phyloP scores from a whole-genome alignment of 129 eudicot species.

The Solidago caesia region DNA sequence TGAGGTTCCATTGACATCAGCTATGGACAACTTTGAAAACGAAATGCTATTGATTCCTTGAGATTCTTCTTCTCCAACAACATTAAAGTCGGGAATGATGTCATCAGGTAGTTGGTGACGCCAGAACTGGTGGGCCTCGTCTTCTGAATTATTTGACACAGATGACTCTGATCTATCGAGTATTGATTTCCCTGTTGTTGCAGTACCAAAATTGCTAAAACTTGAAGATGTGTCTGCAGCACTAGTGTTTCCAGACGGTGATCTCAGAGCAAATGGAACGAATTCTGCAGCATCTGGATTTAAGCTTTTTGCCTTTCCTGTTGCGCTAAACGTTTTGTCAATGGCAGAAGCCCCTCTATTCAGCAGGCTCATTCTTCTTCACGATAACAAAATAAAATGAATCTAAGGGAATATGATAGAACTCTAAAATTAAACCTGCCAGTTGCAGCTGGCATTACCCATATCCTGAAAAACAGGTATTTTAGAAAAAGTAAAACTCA shows the following conservation, averaged over 20 bases:
- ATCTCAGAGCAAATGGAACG: slow-evolving; percentile 72
- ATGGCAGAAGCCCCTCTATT: slow-evolving; percentile 55
- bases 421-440: slow-evolving; percentile 14
- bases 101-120: slow-evolving; percentile 93
- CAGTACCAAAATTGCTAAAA: slow-evolving; percentile 32
- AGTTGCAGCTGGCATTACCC: slow-evolving; percentile 40
- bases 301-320: slow-evolving; percentile 50
- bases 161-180: slow-evolving; percentile 79
- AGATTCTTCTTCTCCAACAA: slow-evolving; percentile 53
- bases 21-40: slow-evolving; percentile 59
- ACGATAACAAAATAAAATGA: slow-evolving; percentile 17
- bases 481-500: slow-evolving; percentile 1
- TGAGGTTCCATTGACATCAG: slow-evolving; percentile 48
- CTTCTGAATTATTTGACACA: slow-evolving; percentile 77
- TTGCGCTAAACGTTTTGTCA: slow-evolving; percentile 51
- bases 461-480: slow-evolving; percentile 36
- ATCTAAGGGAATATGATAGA: slow-evolving; percentile 28
- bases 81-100: slow-evolving; percentile 85
- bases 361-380: slow-evolving; percentile 66
- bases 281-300: slow-evolving; percentile 96
- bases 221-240: slow-evolving; percentile 39
- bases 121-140: slow-evolving; percentile 90
- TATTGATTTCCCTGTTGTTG: slow-evolving; percentile 50
- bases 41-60: slow-evolving; percentile 50
- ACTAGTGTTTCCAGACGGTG: slow-evolving; percentile 38